phyloP scores from a whole-genome alignment of 352 stramenopile genomes.

The Elongisporangium senticosum region DNA sequence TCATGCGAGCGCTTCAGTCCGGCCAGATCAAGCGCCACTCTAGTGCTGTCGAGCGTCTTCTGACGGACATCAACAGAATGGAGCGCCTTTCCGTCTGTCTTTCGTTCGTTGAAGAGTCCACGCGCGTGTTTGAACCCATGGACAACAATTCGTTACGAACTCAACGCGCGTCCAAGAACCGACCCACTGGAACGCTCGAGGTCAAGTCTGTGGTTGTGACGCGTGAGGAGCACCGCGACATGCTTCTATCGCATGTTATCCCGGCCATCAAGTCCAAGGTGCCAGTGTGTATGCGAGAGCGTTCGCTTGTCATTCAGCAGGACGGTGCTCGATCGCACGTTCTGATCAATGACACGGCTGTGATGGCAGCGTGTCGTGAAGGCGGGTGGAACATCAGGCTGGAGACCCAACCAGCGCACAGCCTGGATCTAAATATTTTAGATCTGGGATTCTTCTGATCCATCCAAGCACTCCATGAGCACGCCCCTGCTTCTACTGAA shows the following conservation, averaged over 20 bases:
- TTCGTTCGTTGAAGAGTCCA: conserved; percentile 3
- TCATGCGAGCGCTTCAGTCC: background rate
- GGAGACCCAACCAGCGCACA: conserved; percentile 4
- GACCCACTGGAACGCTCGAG: background rate
- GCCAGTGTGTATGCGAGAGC: background rate
- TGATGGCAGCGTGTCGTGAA: background rate
- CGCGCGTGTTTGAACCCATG: conserved; percentile 10
- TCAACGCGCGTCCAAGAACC: background rate
- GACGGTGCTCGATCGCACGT: conserved; percentile 4
- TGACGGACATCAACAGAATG: conserved; percentile 4
- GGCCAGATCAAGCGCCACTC: background rate
- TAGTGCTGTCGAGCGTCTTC: conserved; percentile 1
- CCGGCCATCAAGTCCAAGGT: conserved; percentile 5
- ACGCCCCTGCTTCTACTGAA: background rate
- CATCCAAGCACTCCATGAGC: conserved; percentile 4
- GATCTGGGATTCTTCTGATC: conserved; percentile 5
- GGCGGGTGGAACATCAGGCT: conserved; percentile 1
- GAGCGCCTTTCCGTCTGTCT: conserved; percentile 1
- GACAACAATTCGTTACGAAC: conserved; percentile 8
- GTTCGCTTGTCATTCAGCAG: conserved; percentile 3
- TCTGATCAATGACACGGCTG: background rate
- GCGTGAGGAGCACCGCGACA: background rate
- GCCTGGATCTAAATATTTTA: conserved; percentile 3
- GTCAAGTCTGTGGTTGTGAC: background rate
- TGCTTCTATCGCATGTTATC: conserved; percentile 2